These are phyloP conservation scores for Phialemoniopsis sp. DNA, from an alignment of 2,329 filamentous ascomycete species.

Conservation along the genomic window DNA sequence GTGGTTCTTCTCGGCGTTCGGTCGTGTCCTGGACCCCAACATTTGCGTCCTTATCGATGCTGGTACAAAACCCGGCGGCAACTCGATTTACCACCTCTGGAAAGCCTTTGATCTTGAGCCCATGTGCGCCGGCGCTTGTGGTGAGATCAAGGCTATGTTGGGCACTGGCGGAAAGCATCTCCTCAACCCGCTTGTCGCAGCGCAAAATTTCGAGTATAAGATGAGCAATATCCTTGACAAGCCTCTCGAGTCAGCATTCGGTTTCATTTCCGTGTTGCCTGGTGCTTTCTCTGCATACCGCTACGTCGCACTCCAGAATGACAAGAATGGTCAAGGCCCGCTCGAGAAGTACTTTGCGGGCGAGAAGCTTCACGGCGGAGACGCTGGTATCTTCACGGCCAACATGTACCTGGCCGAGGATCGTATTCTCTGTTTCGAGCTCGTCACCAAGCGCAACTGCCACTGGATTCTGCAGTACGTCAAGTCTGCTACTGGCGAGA, in stretches of 20 bases:
- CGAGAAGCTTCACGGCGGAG: conserved; percentile 90
- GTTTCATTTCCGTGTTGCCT: conserved; percentile 94
- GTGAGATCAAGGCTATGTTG: conserved; percentile 98
- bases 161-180: conserved; percentile 68
- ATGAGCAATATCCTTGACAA: conserved; percentile 99
- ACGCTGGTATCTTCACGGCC: conserved; percentile 93
- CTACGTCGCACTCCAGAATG: conserved; percentile 91
- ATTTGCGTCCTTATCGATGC: conserved; percentile 96
- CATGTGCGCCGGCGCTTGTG: conserved; percentile 95
- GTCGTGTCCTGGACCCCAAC: conserved; percentile 85
- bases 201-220: conserved; percentile 99
- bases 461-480: conserved; percentile 98
- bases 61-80: conserved; percentile 88
- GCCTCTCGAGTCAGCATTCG: conserved; percentile 93
- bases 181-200: conserved; percentile 88
- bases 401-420: conserved; percentile 99
- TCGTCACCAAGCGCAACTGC: conserved; percentile 95
- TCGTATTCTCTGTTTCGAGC: conserved; percentile 97
- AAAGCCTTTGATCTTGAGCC: conserved; percentile 97
- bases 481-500: conserved; percentile 95
- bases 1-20: conserved; percentile 99
- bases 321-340: conserved; percentile 89
- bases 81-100: conserved; percentile 97
- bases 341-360: conserved; percentile 96
- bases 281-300: conserved; percentile 98